Evolutionary conservation across 306 rosid genomes (phyloP).

Genomic region (Castanea crenata): DNA sequence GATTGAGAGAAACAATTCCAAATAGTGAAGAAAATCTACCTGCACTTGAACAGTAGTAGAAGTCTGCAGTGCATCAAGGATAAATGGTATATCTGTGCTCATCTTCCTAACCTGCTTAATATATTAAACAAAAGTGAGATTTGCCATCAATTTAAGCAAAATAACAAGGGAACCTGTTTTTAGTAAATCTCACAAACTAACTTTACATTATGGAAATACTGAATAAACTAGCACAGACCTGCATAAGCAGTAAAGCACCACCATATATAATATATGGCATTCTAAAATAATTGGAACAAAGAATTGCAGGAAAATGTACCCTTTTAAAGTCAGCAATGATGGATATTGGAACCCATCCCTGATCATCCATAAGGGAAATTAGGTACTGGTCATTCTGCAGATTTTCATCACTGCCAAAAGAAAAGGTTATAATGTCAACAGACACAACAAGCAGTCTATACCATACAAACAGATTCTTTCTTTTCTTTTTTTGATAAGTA

Average conservation of each 20-base stretch:
- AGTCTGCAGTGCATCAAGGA: conserved; percentile 74
- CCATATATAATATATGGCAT: conserved; percentile 1
- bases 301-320: conserved; percentile 45
- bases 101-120: conserved; percentile 65
- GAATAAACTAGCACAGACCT: conserved; percentile 14
- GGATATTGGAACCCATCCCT: conserved; percentile 88
- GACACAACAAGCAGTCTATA: conserved; percentile 8
- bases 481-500: not conserved
- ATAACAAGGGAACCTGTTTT: not conserved
- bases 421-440: conserved; percentile 47
- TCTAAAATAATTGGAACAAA: conserved; percentile 13
- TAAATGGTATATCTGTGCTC: conserved; percentile 73
- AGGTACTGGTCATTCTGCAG: conserved; percentile 72
- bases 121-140: not conserved
- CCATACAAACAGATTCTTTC: not conserved
- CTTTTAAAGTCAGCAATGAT: conserved; percentile 80
- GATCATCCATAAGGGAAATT: conserved; percentile 83
- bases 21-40: conserved; percentile 42
- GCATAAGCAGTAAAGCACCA: not conserved
- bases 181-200: conserved; percentile 12
- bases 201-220: not conserved
- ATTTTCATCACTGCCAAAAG: conserved; percentile 87
- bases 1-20: conserved; percentile 7
- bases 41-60: conserved; percentile 76
- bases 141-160: not conserved